Percentiles rank a stretch among this genome's conserved stretches.
These are phyloP conservation scores for Gastrolobium villosum DNA, from an alignment of 306 rosid genomes.

Conservation along the genomic window DNA sequence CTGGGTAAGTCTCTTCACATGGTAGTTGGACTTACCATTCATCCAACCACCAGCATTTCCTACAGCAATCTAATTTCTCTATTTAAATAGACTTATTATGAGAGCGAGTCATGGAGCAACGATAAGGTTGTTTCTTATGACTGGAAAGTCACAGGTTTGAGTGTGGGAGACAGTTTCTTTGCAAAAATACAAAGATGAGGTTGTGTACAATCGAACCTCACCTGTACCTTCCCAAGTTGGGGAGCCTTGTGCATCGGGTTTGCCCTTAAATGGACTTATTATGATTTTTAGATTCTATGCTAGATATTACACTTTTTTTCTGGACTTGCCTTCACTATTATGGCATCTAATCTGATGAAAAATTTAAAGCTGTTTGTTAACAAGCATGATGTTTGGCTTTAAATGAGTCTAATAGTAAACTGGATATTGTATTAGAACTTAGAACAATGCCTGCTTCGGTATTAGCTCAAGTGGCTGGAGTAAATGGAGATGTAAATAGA, in stretches of 20 bases:
- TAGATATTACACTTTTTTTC: constrained; percentile 6
- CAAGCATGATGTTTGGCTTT: constrained; percentile 31
- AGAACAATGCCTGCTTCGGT: background rate
- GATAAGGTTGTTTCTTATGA: too few species aligned
- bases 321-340: constrained; percentile 24
- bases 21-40: constrained; percentile 29
- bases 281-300: constrained; percentile 21
- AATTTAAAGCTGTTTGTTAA: constrained; percentile 10
- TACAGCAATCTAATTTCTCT: constrained; percentile 6
- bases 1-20: constrained; percentile 69
- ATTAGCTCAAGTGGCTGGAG: constrained; percentile 20
- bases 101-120: too few species aligned
- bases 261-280: background rate
- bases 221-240: too few species aligned
- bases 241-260: too few species aligned
- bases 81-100: background rate
- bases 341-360: constrained; percentile 5
- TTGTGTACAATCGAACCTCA: too few species aligned
- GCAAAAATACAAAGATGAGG: too few species aligned
- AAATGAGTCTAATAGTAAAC: background rate
- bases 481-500: constrained; percentile 1
- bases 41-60: constrained; percentile 5
- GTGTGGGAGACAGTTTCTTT: too few species aligned
- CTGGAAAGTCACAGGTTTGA: too few species aligned
- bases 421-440: background rate